Conservation (phyloP, 805 yeast species). For the Komagataella populi region DNA sequence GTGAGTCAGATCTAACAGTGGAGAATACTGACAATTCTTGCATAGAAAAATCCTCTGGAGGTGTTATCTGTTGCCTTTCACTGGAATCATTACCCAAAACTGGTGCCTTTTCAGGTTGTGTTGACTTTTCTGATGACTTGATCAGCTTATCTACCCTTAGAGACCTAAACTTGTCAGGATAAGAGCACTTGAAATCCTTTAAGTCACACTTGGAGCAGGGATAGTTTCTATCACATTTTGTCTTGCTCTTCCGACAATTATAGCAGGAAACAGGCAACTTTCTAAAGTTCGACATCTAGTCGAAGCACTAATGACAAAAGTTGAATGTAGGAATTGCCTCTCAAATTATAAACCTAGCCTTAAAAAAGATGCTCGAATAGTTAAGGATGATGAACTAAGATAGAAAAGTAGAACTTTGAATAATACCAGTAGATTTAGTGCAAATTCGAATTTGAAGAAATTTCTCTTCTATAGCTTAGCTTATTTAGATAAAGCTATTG, state of each 20-base stretch:
- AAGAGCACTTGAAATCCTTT: background rate
- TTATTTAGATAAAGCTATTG: too few relatives aligned
- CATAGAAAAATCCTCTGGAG: background rate
- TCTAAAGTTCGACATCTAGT: background rate
- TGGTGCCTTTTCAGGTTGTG: background rate
- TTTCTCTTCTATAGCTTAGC: too few relatives aligned
- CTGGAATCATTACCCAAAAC: background rate
- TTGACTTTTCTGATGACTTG: background rate
- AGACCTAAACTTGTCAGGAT: background rate
- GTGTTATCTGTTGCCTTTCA: background rate
- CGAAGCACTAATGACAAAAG: background rate
- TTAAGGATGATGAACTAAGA: background rate
- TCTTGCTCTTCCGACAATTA: background rate
- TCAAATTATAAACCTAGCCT: too few relatives aligned
- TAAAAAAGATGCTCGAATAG: too few relatives aligned
- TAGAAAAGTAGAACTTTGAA: background rate
- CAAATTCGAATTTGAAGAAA: too few relatives aligned
- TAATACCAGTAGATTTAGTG: too few relatives aligned
- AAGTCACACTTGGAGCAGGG: background rate
- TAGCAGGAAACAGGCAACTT: background rate
- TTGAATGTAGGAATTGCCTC: background rate
- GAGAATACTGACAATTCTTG: background rate
- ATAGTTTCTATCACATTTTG: background rate
- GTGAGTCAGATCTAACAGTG: background rate
- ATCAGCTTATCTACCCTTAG: background rate